phyloP scores from a whole-genome alignment of 495 filamentous ascomycete species.

The Podospora didyma region DNA sequence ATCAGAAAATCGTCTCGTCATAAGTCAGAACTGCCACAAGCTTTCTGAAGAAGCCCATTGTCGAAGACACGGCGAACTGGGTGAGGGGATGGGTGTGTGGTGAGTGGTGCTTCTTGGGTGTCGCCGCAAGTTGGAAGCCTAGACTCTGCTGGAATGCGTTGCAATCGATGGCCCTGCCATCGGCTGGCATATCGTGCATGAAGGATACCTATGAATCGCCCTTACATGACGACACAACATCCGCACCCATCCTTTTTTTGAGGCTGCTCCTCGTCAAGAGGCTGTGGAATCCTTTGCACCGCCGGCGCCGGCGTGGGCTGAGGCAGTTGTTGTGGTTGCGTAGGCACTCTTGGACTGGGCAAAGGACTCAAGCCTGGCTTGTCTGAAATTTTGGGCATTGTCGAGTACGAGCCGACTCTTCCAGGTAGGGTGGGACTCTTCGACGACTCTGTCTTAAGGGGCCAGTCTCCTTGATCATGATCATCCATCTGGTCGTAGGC shows the following conservation, averaged over 20 bases:
- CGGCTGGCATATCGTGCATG: neutral
- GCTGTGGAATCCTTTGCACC: constrained; percentile 30
- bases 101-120: too few relatives aligned
- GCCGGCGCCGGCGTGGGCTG: constrained; percentile 13
- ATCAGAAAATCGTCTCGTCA: constrained; percentile 22
- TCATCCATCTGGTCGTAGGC: constrained; percentile 12
- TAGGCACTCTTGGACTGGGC: constrained; percentile 31
- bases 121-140: too few relatives aligned
- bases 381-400: constrained; percentile 53
- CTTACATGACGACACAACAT: constrained; percentile 54
- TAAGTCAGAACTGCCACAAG: constrained; percentile 10
- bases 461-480: constrained; percentile 40
- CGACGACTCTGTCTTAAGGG: constrained; percentile 34
- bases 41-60: neutral
- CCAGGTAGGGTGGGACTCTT: constrained; percentile 41
- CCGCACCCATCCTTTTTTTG: constrained; percentile 45
- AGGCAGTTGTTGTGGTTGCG: constrained; percentile 19
- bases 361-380: constrained; percentile 35
- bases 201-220: neutral
- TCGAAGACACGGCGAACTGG: too few relatives aligned
- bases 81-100: too few relatives aligned
- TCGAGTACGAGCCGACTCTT: constrained; percentile 51
- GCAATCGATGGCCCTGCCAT: neutral
- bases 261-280: constrained; percentile 31
- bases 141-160: too few relatives aligned